phyloP scores from a whole-genome alignment of 305 asterid genomes.

The Fraxinus latifolia region DNA sequence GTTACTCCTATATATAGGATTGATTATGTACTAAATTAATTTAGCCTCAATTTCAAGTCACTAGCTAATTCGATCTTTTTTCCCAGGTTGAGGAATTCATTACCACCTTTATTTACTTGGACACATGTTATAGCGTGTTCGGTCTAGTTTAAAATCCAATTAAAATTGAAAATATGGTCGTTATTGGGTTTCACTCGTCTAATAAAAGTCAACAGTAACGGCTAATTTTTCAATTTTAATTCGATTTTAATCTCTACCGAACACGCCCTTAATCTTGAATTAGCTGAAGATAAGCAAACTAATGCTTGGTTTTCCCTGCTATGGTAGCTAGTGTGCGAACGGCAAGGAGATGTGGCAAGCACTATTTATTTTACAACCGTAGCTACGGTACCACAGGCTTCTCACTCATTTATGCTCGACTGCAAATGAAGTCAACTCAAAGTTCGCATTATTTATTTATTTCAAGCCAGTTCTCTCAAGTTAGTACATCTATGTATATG shows the following conservation, averaged over 20 bases:
- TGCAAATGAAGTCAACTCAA: not conserved
- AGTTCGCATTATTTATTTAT: not conserved
- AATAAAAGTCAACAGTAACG: too few species aligned
- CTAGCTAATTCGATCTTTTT: constrained; percentile 58
- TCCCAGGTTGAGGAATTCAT: constrained; percentile 49
- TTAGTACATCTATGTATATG: not conserved
- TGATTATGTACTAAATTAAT: not conserved
- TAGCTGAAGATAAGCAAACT: not conserved
- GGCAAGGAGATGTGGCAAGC: constrained; percentile 75
- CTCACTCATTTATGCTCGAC: not conserved
- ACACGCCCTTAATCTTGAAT: not conserved
- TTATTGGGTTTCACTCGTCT: too few species aligned
- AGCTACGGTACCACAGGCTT: not conserved
- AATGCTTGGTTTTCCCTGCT: not conserved
- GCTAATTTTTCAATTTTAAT: too few species aligned
- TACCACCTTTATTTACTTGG: not conserved
- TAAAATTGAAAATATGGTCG: too few species aligned
- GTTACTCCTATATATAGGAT: not conserved
- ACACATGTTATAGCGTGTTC: not conserved
- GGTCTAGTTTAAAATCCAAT: too few species aligned
- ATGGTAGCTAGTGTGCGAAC: constrained; percentile 44
- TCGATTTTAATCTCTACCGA: too few species aligned
- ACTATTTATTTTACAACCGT: constrained; percentile 55
- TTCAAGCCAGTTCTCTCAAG: not conserved
- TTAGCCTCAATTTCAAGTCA: not conserved